Percentiles rank a stretch among this genome's conserved stretches.
These are phyloP conservation scores for Alternaria sp. DNA, from an alignment of 2,329 filamentous ascomycete species.

Conservation along the genomic window DNA sequence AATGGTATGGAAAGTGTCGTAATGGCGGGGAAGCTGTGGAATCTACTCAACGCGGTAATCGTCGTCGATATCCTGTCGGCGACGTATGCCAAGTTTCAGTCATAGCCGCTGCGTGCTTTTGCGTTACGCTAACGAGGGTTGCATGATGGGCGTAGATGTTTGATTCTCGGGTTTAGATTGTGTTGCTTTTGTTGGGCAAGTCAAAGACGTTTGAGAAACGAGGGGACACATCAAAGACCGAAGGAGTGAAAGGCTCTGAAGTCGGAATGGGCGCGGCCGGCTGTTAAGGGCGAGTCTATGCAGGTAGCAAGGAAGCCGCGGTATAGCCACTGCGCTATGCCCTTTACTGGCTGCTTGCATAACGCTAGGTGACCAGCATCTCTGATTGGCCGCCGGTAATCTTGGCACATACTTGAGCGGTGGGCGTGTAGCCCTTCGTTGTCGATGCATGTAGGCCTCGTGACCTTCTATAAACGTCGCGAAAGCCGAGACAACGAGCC, in stretches of 20 bases:
- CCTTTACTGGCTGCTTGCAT: conserved; percentile 17
- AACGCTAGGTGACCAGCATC: conserved; percentile 1
- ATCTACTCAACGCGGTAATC: conserved; percentile 26
- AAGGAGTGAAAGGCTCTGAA: conserved; percentile 18
- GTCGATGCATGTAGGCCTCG: conserved; percentile 9
- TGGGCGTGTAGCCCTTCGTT: conserved; percentile 19
- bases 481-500: conserved; percentile 9
- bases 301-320: conserved; percentile 24
- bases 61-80: conserved; percentile 27
- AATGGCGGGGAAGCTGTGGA: conserved; percentile 14
- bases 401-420: conserved; percentile 20
- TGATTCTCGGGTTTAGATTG: conserved; percentile 9
- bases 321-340: conserved; percentile 27
- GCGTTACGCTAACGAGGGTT: conserved; percentile 15
- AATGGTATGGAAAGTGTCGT: conserved; percentile 9
- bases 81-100: conserved; percentile 26
- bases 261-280: conserved; percentile 23
- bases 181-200: conserved; percentile 10
- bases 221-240: conserved; percentile 17
- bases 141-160: conserved; percentile 18
- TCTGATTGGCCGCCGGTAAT: conserved; percentile 20
- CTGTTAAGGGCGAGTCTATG: conserved; percentile 25
- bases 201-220: conserved; percentile 14
- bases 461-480: conserved; percentile 7
- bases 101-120: conserved; percentile 28